Evolutionary conservation across 164 flowering plant species (phyloP).

Genomic region (Tetrastigma voinierianum): DNA sequence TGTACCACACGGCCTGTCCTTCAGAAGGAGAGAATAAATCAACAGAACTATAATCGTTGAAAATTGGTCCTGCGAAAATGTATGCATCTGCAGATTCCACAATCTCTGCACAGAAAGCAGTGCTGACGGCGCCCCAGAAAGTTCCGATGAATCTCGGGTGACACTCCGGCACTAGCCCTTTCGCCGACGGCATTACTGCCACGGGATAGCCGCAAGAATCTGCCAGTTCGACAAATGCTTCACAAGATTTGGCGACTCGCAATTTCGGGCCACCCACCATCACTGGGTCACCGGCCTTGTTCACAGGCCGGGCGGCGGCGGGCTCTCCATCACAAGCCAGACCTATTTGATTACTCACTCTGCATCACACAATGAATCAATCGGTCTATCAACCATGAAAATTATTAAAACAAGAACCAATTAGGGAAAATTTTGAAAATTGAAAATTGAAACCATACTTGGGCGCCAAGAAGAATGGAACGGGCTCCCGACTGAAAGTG

Average conservation of each 20-base stretch:
- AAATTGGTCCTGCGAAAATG: conserved; percentile 82
- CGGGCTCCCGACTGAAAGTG: conserved; percentile 76
- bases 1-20: conserved; percentile 75
- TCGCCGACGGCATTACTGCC: conserved; percentile 83
- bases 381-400: neutral
- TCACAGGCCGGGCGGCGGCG: conserved; percentile 71
- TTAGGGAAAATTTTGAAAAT: no score
- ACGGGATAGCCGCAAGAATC: conserved; percentile 76
- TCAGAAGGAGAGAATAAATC: conserved; percentile 86
- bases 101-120: conserved; percentile 78
- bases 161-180: conserved; percentile 71
- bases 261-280: conserved; percentile 80
- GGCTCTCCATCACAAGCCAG: conserved; percentile 82
- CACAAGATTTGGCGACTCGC: conserved; percentile 60
- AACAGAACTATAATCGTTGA: conserved; percentile 87
- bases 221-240: conserved; percentile 70
- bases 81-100: conserved; percentile 93
- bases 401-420: neutral
- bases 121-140: conserved; percentile 91
- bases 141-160: conserved; percentile 79
- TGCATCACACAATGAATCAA: conserved; percentile 15
- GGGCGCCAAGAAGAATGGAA: conserved; percentile 64
- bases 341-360: conserved; percentile 65
- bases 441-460: conserved; percentile 38
- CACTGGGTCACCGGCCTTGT: conserved; percentile 91